Base-by-base conservation (phyloP, 2,329 filamentous ascomycete genomes). In the Ophiostoma sp. region DNA sequence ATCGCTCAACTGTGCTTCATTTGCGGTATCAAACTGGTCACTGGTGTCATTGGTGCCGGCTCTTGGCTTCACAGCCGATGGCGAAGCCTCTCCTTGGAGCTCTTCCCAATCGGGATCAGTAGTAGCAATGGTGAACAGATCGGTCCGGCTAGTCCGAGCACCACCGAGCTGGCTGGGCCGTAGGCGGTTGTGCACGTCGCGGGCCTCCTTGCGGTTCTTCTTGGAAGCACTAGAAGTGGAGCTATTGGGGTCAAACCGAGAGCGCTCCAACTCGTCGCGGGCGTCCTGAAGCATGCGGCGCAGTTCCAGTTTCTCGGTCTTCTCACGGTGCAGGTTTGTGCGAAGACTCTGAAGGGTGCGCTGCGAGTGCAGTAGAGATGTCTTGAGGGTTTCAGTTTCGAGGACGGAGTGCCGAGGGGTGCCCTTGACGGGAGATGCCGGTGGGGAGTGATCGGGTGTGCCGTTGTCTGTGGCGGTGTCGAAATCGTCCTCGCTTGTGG, bases 281-380 rank as follows among this genome's bases (percentile, higher is more conserved):
- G 94, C 90, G 75, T 99, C 95, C 79, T 98, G 94, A 42, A 98
- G 86, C 85, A 99, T 92, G 70, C 94, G 90, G 79, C 92, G 93
- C 67, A 98, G 85, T 78, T 99, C 95, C 41, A 98, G 86, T 82
- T 97, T 99, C 78, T 99, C 95, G 0, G 94, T 97, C 87, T 98
- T 99, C 78, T 99, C 95, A 45, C 95, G 90, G 77, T 99, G 94
- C 64, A 98, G 91, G 74, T 93, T 96, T 77, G 90, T 93, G 78
- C 96, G 93, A 73, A 98, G 86, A 74, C 92, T 96, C 77, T 98
- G 94, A 69, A 99, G 97, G 80, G 96, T 97, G 69, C 94, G 88
- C 77, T 98, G 95, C 52, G 95, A 94, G 77, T 99, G 95, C 73
- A 93, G 89, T 41, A 98, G 84, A 40, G 94, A 97, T 67, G 93